Base-by-base conservation (phyloP, 306 rosid genomes). In the Arachis hypogaea region DNA sequence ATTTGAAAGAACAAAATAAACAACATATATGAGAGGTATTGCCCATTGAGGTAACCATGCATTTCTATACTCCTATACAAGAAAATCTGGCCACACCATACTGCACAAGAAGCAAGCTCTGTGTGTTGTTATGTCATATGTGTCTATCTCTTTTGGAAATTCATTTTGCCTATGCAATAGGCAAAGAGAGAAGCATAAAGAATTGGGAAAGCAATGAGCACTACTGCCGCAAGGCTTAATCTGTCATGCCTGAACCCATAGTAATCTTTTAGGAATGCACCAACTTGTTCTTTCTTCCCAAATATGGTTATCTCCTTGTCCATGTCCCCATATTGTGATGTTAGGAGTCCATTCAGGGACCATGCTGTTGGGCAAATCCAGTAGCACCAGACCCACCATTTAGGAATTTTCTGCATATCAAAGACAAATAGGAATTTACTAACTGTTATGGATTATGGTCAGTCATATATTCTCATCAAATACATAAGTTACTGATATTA, bases 341-440 rank as follows among this genome's bases (percentile, higher is more conserved):
- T 88, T 79, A 91, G 54, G 14, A 88, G 77, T 14, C 92, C 94
- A 78, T 91, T 85, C 59, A 91, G 75, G 52, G 97, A 91, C 97
- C 97, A 91, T 42, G 92, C 73, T 82, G 92, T 88, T 12, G 97
- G 97, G 43, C 88, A 85, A 61, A 91, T 87, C 97, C 92, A 88
- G 71, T 86, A 91, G 80, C 87, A 82, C 97, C 94, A 91, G 42
- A 85, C 44, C 97, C 97, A 91, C 92, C 94, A 91, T 76, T 91
- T 91, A 9, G 97, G 97, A 84, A 91, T 88, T 91, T 85, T 88
- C 97, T 91, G 92, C 87, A 80, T 29, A 65, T 46, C 45, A 43
- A 62, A 47, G 42, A 38, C 65, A 55, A 51, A 44, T 40, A 41
- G 28, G 28, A 22, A 63, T 55, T 52, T 49, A 63, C 80, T 59